Evolutionary conservation across 371 early-diverging fungal species (phyloP).

Genomic region (Actinomortierella wolfii): DNA sequence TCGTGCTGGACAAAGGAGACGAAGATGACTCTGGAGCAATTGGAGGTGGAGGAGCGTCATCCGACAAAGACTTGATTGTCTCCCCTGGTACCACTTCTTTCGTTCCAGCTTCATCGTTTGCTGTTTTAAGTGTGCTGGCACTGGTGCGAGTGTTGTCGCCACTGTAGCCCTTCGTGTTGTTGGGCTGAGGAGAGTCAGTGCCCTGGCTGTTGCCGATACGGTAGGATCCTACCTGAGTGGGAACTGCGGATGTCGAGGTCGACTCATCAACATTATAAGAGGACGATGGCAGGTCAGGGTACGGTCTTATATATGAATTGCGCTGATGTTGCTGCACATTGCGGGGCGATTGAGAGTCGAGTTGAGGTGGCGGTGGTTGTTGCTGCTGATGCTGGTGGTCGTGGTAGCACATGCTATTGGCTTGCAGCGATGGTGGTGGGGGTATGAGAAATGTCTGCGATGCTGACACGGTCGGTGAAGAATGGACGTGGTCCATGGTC

Average conservation of each 20-base stretch:
- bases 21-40: background rate
- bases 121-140: background rate
- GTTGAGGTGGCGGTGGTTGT: conserved; percentile 4
- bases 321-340: conserved; percentile 9
- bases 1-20: conserved; percentile 1
- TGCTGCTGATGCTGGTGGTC: background rate
- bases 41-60: too few species aligned
- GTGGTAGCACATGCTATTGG: background rate
- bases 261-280: background rate
- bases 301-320: conserved; percentile 6
- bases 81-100: too few species aligned
- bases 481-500: background rate
- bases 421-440: background rate
- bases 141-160: background rate
- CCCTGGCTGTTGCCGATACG: background rate
- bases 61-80: too few species aligned
- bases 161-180: background rate
- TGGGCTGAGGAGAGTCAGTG: background rate
- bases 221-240: background rate
- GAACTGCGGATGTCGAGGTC: background rate
- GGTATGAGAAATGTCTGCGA: conserved; percentile 5
- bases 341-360: conserved; percentile 1
- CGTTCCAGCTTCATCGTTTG: too few species aligned
- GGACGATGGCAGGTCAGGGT: conserved; percentile 1
- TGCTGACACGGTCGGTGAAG: conserved; percentile 8